A percentile compares a stretch with the other conserved stretches of the same genome.
These are phyloP conservation scores for Eucalyptus pauciflora DNA, from an alignment of 345 rosid genomes.

Conservation along the genomic window DNA sequence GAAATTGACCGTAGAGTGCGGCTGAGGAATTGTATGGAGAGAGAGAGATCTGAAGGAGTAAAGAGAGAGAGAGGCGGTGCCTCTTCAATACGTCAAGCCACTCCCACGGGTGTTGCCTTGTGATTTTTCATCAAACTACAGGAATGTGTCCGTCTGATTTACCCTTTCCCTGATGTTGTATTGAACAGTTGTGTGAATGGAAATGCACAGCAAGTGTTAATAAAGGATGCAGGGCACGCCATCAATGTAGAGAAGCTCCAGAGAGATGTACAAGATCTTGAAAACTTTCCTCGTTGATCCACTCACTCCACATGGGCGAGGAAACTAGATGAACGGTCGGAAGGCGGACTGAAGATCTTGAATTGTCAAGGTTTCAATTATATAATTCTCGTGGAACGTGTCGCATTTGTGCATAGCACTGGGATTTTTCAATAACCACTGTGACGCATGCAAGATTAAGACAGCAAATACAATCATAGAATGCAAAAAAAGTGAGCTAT, in stretches of 20 bases:
- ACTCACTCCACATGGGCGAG: background rate
- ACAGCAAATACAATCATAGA: background rate
- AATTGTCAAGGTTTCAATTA: background rate
- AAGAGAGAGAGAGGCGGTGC: too few relatives aligned
- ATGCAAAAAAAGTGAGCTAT: background rate
- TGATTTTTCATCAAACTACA: background rate
- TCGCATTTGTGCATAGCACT: background rate
- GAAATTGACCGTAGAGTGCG: too few relatives aligned
- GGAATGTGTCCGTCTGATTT: background rate
- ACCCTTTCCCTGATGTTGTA: background rate
- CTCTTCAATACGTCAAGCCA: background rate
- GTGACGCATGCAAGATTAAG: background rate
- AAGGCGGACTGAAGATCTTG: conserved; percentile 14
- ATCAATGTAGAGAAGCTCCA: background rate
- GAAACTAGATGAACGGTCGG: conserved; percentile 3
- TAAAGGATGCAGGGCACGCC: conserved; percentile 5
- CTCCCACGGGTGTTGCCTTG: background rate
- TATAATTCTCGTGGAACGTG: background rate
- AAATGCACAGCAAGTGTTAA: background rate
- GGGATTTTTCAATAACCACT: background rate
- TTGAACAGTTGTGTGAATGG: background rate
- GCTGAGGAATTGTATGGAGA: too few relatives aligned
- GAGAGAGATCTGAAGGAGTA: too few relatives aligned
- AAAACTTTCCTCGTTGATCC: background rate
- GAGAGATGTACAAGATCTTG: background rate